Percentiles rank a stretch among this genome's conserved stretches.
phyloP scores from a whole-genome alignment of 768 basidiomycete genomes.

The Mycena sanguinolenta region DNA sequence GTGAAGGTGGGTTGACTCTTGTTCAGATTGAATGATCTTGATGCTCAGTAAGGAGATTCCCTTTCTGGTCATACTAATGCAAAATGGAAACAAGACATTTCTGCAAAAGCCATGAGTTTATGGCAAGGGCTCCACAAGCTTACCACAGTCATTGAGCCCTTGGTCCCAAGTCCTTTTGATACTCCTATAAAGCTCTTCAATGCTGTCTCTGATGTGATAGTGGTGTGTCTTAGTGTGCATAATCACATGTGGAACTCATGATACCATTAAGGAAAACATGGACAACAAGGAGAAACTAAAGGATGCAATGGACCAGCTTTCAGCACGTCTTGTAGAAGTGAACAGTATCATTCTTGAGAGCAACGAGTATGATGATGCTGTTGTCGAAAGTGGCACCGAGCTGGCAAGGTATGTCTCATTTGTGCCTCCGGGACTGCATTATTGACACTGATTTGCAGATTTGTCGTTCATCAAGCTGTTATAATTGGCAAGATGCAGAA shows the following conservation, averaged over 20 bases:
- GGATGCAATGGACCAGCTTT: conserved; percentile 1
- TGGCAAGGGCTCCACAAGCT: conserved; percentile 6
- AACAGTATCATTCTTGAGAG: background rate
- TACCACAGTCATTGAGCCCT: background rate
- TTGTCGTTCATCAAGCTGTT: background rate
- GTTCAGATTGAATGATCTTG: too few relatives aligned
- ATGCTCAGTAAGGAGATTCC: too few relatives aligned
- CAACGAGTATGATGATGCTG: conserved; percentile 1
- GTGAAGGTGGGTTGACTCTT: too few relatives aligned
- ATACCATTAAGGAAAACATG: conserved; percentile 14
- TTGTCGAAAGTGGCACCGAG: background rate
- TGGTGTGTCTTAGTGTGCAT: conserved; percentile 2
- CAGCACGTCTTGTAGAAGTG: conserved; percentile 11
- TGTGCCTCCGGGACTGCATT: background rate
- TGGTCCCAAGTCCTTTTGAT: conserved; percentile 5
- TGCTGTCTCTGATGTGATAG: conserved; percentile 5
- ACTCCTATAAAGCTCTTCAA: conserved; percentile 12
- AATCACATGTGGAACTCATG: background rate
- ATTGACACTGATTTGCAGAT: background rate
- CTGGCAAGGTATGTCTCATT: background rate
- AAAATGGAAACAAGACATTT: conserved; percentile 11
- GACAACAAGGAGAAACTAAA: conserved; percentile 12
- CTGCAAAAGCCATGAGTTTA: background rate
- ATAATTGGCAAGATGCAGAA: background rate
- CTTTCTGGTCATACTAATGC: too few relatives aligned